Conservation (phyloP, 768 basidiomycete species). For the Solioccasus polychromus region DNA sequence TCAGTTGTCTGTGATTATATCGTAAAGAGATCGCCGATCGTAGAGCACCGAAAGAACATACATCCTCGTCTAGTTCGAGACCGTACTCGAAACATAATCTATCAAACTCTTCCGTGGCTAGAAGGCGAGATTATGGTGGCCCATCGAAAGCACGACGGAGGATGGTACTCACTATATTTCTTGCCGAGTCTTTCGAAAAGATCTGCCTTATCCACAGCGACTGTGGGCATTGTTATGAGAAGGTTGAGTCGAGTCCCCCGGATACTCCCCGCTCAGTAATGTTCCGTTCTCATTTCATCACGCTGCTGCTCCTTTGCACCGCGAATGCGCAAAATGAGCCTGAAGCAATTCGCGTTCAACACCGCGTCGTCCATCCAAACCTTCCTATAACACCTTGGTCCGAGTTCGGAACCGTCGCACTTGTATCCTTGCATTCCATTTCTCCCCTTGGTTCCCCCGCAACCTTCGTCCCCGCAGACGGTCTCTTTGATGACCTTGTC, state of each 20-base stretch:
- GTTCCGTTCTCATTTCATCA: constrained; percentile 1
- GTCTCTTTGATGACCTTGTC: constrained; percentile 45
- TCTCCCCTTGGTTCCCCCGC: constrained; percentile 34
- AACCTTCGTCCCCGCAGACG: constrained; percentile 38
- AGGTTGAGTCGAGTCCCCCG: neutral
- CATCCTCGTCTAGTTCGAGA: constrained; percentile 96
- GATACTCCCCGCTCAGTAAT: constrained; percentile 2
- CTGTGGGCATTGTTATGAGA: constrained; percentile 73
- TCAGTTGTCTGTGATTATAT: constrained; percentile 67
- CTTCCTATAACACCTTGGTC: constrained; percentile 24
- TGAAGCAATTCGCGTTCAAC: constrained; percentile 18
- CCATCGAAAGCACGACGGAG: constrained; percentile 3
- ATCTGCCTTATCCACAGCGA: constrained; percentile 93
- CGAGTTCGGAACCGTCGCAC: constrained; percentile 23
- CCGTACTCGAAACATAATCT: constrained; percentile 96
- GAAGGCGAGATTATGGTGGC: constrained; percentile 16
- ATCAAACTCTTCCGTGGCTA: constrained; percentile 94
- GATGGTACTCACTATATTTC: constrained; percentile 62
- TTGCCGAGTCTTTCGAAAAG: constrained; percentile 84
- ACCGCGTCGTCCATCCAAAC: constrained; percentile 34
- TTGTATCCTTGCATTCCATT: constrained; percentile 30
- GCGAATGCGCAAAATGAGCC: constrained; percentile 11
- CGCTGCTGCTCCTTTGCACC: constrained; percentile 14
- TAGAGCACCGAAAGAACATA: constrained; percentile 38
- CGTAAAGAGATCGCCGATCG: neutral